Evolutionary conservation across 495 filamentous ascomycete genomes (phyloP).

Genomic region (Penicillium crystallinum): DNA sequence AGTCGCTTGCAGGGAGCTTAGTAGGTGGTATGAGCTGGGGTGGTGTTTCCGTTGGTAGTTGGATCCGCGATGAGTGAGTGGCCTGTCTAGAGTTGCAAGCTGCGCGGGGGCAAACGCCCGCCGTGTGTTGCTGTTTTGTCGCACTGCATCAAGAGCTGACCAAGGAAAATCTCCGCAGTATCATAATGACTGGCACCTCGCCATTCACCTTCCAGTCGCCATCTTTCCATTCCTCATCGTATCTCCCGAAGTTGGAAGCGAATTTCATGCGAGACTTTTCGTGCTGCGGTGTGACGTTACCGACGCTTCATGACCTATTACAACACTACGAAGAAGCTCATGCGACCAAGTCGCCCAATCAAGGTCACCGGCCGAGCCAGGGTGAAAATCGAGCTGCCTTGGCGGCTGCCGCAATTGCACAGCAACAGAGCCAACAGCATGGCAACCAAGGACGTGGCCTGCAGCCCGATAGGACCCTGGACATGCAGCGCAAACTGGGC

Average conservation of each 20-base stretch:
- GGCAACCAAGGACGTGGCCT: conserved; percentile 36
- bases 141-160: conserved; percentile 27
- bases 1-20: conserved; percentile 82
- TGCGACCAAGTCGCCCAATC: conserved; percentile 59
- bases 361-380: conserved; percentile 51
- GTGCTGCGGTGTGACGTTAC: conserved; percentile 82
- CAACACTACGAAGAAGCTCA: conserved; percentile 96
- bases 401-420: conserved; percentile 50
- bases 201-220: conserved; percentile 87
- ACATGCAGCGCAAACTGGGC: conserved; percentile 42
- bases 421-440: conserved; percentile 51
- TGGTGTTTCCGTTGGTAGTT: conserved; percentile 91
- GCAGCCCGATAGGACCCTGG: conserved; percentile 37
- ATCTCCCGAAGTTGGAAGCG: conserved; percentile 94
- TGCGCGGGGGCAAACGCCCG: not conserved
- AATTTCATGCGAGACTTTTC: conserved; percentile 95
- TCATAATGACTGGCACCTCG: conserved; percentile 94
- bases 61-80: conserved; percentile 96
- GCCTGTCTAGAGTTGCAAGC: conserved; percentile 1
- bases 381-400: conserved; percentile 53
- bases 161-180: conserved; percentile 49
- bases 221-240: conserved; percentile 95
- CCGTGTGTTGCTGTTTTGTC: conserved; percentile 15
- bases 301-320: conserved; percentile 87
- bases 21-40: conserved; percentile 97